A percentile compares a stretch with the other conserved stretches of the same genome.
Evolutionary conservation across 1,284 basidiomycete genomes (phyloP).

Genomic region (Blastosporella zonata): DNA sequence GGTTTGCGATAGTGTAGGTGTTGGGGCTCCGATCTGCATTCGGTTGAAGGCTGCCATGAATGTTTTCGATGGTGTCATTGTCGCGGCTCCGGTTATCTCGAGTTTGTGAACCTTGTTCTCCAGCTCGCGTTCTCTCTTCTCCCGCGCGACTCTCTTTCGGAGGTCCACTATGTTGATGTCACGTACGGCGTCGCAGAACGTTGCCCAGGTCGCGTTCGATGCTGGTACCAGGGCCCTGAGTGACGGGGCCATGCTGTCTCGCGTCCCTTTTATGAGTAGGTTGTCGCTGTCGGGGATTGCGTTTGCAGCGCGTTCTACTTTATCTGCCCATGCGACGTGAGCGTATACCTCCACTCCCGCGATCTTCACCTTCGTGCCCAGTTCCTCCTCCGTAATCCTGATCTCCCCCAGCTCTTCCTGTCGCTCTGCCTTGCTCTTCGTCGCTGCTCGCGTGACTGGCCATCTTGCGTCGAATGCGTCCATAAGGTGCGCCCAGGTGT

Average conservation of each 20-base stretch:
- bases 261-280: conserved; percentile 10
- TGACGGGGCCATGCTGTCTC: conserved; percentile 7
- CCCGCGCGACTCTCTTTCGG: not conserved
- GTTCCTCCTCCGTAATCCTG: conserved; percentile 12
- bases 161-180: not conserved
- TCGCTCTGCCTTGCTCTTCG: conserved; percentile 15
- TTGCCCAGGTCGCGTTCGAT: not conserved
- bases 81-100: too few relatives aligned
- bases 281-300: conserved; percentile 14
- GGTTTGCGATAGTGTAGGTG: not conserved
- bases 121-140: not conserved
- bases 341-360: conserved; percentile 10
- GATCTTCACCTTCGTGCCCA: conserved; percentile 14
- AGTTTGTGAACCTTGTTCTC: not conserved
- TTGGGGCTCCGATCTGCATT: not conserved
- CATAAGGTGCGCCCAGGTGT: not conserved
- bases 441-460: conserved; percentile 13
- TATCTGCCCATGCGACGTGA: conserved; percentile 19
- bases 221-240: conserved; percentile 1
- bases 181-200: not conserved
- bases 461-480: conserved; percentile 14
- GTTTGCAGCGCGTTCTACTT: conserved; percentile 7
- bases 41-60: not conserved
- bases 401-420: conserved; percentile 8
- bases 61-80: conserved; percentile 1